A percentile compares a stretch with the other conserved stretches of the same genome.
phyloP scores from a whole-genome alignment of 2,329 filamentous ascomycete genomes.

The Neofusicoccum umdonicola region DNA sequence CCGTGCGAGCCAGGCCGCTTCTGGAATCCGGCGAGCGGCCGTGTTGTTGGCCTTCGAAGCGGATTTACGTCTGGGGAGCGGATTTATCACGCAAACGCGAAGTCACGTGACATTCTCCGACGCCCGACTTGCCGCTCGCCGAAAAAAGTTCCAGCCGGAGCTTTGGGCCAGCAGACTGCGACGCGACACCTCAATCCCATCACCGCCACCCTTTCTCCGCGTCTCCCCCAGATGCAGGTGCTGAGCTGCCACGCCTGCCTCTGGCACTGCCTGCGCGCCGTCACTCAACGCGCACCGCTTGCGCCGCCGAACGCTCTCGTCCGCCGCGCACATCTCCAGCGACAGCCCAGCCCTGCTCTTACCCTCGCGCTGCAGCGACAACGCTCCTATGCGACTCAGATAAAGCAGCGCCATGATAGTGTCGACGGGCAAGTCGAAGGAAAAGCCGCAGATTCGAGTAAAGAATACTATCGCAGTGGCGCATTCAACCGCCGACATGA shows the following conservation, averaged over 20 bases:
- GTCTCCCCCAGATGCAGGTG: slow-evolving; percentile 38
- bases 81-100: background rate
- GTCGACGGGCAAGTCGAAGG: background rate
- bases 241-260: slow-evolving; percentile 39
- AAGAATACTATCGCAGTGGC: background rate
- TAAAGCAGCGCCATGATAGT: background rate
- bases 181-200: background rate
- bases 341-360: slow-evolving; percentile 1
- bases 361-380: slow-evolving; percentile 9
- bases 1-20: background rate
- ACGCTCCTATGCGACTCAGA: background rate
- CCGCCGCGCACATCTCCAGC: slow-evolving; percentile 12
- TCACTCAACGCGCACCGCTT: slow-evolving; percentile 30
- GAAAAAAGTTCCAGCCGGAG: background rate
- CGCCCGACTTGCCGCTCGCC: background rate
- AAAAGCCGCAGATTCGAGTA: background rate
- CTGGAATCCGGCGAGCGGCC: background rate
- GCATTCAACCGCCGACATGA: background rate
- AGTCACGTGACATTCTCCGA: background rate
- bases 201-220: background rate
- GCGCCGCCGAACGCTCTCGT: slow-evolving; percentile 15
- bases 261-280: slow-evolving; percentile 42
- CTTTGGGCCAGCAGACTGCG: background rate
- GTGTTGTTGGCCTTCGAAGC: slow-evolving; percentile 2
- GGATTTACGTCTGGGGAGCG: slow-evolving; percentile 6